Base-by-base conservation (phyloP, 2,329 filamentous ascomycete species). In the Ilyonectria destructans region DNA sequence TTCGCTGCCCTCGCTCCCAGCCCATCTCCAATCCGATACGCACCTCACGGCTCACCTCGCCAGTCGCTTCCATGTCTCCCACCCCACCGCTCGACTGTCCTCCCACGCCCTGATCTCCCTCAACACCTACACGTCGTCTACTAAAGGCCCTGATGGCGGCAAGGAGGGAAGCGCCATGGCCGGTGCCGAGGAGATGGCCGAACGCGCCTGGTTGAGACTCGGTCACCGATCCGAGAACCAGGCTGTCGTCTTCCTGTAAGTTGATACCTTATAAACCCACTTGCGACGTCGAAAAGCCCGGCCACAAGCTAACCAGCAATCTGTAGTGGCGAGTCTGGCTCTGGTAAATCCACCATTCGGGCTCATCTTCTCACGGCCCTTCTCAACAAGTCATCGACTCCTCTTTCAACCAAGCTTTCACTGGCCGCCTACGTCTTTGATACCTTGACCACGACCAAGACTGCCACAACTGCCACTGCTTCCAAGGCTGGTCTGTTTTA, bases 401-500 rank as follows among this genome's bases (percentile, higher is more conserved):
- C 96, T 1, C 85, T 99, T 3, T 98, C 96, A 2, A 94, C 92
- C 73, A 99, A 98, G 82, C 87, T 98, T 21, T 98, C 96, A 3
- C 92, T 97, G 57, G 96, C 96, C 23, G 92, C 96, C 49, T 99
- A 98, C 80, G 90, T 98, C 68, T 99, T 99, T 80, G 96, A 99
- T 79, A 93, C 94, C 2, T 88, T 99, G 67, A 99, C 96, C 6
- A 98, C 96, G 1, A 99, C 96, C 29, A 99, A 99, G 84, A 97
- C 96, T 2, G 91, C 95, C 37, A 98, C 96, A 1, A 98, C 96
- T 0, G 95, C 95, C 1, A 97, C 94, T 2, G 96, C 96, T 31
- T 98, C 96, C 58, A 98, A 98, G 81, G 93, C 96, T 12, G 96
- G 96, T 70, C 88, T 99, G 17, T 97, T 97, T 79, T 96, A 96